Evolutionary conservation across 192 early-diverging fungal genomes (phyloP), one percentile per base, ranked within the genome.

Genomic region (Podila horticola): DNA sequence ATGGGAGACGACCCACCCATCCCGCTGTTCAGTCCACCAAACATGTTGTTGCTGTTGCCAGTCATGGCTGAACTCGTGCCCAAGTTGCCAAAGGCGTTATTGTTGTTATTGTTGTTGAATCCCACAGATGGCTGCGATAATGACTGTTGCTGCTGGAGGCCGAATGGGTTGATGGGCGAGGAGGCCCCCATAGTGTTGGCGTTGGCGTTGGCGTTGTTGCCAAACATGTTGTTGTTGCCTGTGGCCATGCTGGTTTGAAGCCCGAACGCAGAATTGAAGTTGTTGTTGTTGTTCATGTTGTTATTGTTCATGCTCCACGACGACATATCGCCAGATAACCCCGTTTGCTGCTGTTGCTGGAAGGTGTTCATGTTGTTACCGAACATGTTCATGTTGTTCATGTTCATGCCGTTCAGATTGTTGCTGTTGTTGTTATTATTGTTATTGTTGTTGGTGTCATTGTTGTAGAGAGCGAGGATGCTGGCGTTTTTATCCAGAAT

Each of bases 401-500:
- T 72, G 28, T 66, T 74, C 28, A 60, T 2, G 24, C 36, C 36
- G 34, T 48, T 55, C 72, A 61, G 50, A 33, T 33, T 31, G 49
- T 63, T 67, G 58, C 22, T 64, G 50, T 64, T 69, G 17, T 9
- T 22, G 6, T 22, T 28, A 24, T 48, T 41, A 28, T 60, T 30
- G 63, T 33, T 38, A 9, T 65, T 49, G 64, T 28, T 65, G 6
- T 65, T 34, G n/a, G 45, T 11, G 0, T 69, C 62, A 26, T 59
- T 62, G 60, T 64, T 75, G 62, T 69, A 81, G 8, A 81, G 66
- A 12, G 77, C 65, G 3, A 81, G 55, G 45, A 81, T 73, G 22
- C 62, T 72, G 15, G 77, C 77, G 17, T 81, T 81, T 51, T 69
- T 81, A 28, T 81, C 77, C 29, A 81, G 48, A 48, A 81, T 72